Base-by-base conservation (phyloP, 2,329 filamentous ascomycete genomes). In the Arthroderma sp. region DNA sequence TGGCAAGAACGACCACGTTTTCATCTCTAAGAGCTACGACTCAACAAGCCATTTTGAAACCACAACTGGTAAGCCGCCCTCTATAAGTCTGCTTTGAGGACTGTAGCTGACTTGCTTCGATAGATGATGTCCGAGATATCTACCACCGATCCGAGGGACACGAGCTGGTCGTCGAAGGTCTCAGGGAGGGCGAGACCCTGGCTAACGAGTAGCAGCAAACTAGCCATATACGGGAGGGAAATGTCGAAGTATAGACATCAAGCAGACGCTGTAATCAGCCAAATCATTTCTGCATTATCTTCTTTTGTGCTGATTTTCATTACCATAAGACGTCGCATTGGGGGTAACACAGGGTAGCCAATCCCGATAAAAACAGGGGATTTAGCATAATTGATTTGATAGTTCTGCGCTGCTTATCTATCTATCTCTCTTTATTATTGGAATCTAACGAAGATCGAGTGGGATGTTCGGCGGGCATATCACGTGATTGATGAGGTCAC, bases 1-100 rank as follows among this genome's bases (percentile, higher is more conserved):
- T 68, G 93, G 93, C 62, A 79, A 77, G 65, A 86, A 84, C 65
- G 91, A 96, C 78, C 91, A 91, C 74, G 86, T 98, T 73, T 98
- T 90, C 78, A 90, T 98, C 71, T 95, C 90, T 68, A 96, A 94
- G 84, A 95, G 89, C 78, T 98, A 98, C 75, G 94, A 98, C 69
- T 89, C 94, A 56, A 94, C 88, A 63, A 95, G 88, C 72, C 93
- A 98, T 79, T 98, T 98, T 68, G 93, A 98, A 82, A 96, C 89
- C 37, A 85, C 82, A 31, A 86, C 83, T 56, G 78, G 80, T 81
- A 73, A 67, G 73, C 58, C 38, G 35, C 21, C 7, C 21, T 35
- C 35, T 44, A 21, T 39, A 15, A 28, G 28, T n/a, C 7, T 11
- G 2, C 23, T 19, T 17, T 17, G 3, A n/a, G 7, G 28, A 51